These are phyloP conservation scores for Metschnikowia bowlesiae DNA, from an alignment of 805 yeast genomes.

Conservation along the genomic window DNA sequence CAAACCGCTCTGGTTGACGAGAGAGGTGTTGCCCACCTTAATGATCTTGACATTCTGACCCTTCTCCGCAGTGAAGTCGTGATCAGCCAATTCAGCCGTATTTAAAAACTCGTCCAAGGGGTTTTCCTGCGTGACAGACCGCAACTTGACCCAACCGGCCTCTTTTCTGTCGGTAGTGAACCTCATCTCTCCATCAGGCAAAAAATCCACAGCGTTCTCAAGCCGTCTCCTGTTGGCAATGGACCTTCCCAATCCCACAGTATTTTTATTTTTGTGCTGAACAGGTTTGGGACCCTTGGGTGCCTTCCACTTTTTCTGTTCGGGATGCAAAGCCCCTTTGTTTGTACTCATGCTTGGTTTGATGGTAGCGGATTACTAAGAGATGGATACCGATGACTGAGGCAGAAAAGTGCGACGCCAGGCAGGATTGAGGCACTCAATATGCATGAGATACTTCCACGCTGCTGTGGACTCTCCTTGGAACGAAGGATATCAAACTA, in stretches of 20 bases:
- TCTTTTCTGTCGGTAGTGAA: constrained; percentile 83
- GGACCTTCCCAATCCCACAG: constrained; percentile 81
- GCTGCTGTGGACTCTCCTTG: too few species aligned
- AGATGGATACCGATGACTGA: neutral
- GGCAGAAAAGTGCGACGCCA: constrained; percentile 5
- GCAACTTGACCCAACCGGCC: constrained; percentile 82
- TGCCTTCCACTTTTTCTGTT: constrained; percentile 70
- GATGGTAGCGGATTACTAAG: constrained; percentile 4
- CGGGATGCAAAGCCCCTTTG: constrained; percentile 43
- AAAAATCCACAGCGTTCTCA: constrained; percentile 63
- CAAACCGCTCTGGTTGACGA: constrained; percentile 41
- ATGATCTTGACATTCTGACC: constrained; percentile 79
- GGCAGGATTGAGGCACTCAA: neutral
- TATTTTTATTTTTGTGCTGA: constrained; percentile 76
- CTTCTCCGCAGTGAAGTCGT: constrained; percentile 92
- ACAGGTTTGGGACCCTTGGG: constrained; percentile 93
- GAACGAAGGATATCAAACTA: too few species aligned
- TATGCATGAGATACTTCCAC: neutral
- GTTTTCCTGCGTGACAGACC: constrained; percentile 92
- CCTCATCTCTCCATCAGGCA: constrained; percentile 86
- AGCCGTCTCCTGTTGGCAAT: constrained; percentile 68
- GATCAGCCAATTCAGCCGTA: constrained; percentile 94
- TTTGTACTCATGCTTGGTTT: constrained; percentile 21
- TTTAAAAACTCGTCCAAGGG: constrained; percentile 90
- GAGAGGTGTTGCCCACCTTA: constrained; percentile 55